phyloP scores from a whole-genome alignment of 2,329 filamentous ascomycete genomes.

The Fusarium penzigii region DNA sequence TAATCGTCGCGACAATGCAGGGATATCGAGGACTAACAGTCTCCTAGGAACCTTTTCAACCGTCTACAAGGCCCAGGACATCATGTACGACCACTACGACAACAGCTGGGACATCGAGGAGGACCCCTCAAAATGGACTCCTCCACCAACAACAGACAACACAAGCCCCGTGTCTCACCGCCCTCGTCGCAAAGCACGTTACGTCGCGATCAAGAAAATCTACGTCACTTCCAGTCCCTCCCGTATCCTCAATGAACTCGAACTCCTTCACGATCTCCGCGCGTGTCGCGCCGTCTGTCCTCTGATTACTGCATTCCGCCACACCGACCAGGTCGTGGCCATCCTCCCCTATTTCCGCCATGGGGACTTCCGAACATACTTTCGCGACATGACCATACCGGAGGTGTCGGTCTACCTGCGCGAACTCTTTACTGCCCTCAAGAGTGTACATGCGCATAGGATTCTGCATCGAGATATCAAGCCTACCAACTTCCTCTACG shows the following conservation, averaged over 20 bases:
- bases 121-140: slow-evolving; percentile 66
- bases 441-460: slow-evolving; percentile 76
- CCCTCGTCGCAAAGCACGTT: slow-evolving; percentile 56
- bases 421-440: slow-evolving; percentile 82
- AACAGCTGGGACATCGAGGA: slow-evolving; percentile 84
- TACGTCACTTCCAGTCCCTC: slow-evolving; percentile 95
- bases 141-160: slow-evolving; percentile 61
- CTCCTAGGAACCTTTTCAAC: slow-evolving; percentile 94
- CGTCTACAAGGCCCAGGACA: slow-evolving; percentile 96
- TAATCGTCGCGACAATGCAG: neutral
- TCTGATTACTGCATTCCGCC: slow-evolving; percentile 93
- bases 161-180: slow-evolving; percentile 35
- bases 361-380: slow-evolving; percentile 92
- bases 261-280: slow-evolving; percentile 84
- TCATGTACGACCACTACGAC: slow-evolving; percentile 78
- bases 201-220: slow-evolving; percentile 98
- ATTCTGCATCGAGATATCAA: slow-evolving; percentile 97
- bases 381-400: slow-evolving; percentile 80
- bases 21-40: slow-evolving; percentile 5
- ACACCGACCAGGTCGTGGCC: slow-evolving; percentile 92
- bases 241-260: slow-evolving; percentile 94
- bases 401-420: slow-evolving; percentile 91
- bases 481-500: slow-evolving; percentile 96
- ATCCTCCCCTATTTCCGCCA: slow-evolving; percentile 95
- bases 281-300: slow-evolving; percentile 86